phyloP scores from a whole-genome alignment of 805 yeast genomes.

The Metschnikowia cerradonensis region DNA sequence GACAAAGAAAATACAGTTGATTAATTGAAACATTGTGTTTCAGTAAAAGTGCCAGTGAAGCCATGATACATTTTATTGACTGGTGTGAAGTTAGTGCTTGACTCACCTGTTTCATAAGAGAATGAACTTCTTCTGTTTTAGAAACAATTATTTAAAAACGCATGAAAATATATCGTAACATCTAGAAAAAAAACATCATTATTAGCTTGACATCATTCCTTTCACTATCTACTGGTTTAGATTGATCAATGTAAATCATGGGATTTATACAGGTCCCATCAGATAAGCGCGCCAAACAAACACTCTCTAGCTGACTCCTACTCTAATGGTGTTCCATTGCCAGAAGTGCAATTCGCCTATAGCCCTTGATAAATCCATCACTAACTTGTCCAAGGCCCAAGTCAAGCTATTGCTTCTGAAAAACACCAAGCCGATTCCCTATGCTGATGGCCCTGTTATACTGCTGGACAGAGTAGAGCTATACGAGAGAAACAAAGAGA shows the following conservation, averaged over 20 bases:
- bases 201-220: too few relatives aligned
- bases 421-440: slow-evolving; percentile 18
- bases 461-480: slow-evolving; percentile 35
- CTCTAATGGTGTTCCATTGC: slow-evolving; percentile 35
- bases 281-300: slow-evolving; percentile 1
- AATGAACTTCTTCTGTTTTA: not conserved
- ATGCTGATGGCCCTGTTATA: slow-evolving; percentile 30
- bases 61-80: not conserved
- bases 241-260: not conserved
- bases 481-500: slow-evolving; percentile 24
- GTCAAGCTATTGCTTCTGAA: slow-evolving; percentile 46
- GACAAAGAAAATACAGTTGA: not conserved
- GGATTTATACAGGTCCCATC: not conserved
- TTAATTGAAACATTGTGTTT: not conserved
- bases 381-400: slow-evolving; percentile 52
- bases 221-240: too few relatives aligned
- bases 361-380: slow-evolving; percentile 51
- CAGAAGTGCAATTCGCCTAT: slow-evolving; percentile 62
- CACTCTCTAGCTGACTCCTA: not conserved
- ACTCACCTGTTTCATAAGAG: too few relatives aligned
- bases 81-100: not conserved
- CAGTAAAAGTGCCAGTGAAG: not conserved
- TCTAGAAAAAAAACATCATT: too few relatives aligned
- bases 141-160: not conserved
- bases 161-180: too few relatives aligned